Percentiles rank a stretch among this genome's conserved stretches.
Evolutionary conservation across 1,284 basidiomycete genomes (phyloP).

Genomic region (Sparassis latifolia): DNA sequence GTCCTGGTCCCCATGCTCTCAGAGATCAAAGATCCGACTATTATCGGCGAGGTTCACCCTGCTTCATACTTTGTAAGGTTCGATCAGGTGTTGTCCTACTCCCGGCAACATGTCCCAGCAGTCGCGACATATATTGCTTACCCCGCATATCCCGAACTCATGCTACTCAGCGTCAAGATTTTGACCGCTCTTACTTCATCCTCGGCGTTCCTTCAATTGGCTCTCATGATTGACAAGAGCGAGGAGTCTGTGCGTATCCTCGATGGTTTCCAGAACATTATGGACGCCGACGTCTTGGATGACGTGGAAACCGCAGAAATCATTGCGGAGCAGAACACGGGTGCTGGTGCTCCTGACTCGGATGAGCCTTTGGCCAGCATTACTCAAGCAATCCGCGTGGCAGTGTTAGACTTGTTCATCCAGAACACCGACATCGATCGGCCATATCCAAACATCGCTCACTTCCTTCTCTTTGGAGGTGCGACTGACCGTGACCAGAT

Average conservation of each 20-base stretch:
- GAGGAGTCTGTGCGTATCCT: slow-evolving; percentile 84
- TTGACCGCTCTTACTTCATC: slow-evolving; percentile 62
- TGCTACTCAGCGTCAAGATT: slow-evolving; percentile 78
- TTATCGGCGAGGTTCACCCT: slow-evolving; percentile 48
- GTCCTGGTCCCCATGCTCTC: slow-evolving; percentile 77
- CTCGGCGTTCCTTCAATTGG: slow-evolving; percentile 59
- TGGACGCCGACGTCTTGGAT: slow-evolving; percentile 59
- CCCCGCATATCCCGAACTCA: slow-evolving; percentile 66
- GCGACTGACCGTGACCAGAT: slow-evolving; percentile 49
- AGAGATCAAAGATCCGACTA: slow-evolving; percentile 51
- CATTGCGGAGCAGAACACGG: slow-evolving; percentile 54
- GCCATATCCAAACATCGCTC: slow-evolving; percentile 81
- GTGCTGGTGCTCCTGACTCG: slow-evolving; percentile 60
- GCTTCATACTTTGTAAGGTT: slow-evolving; percentile 70
- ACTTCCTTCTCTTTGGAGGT: slow-evolving; percentile 81
- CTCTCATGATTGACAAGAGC: slow-evolving; percentile 78
- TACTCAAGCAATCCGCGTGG: slow-evolving; percentile 67
- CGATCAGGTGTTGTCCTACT: slow-evolving; percentile 80
- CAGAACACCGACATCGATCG: slow-evolving; percentile 64
- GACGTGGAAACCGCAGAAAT: slow-evolving; percentile 54
- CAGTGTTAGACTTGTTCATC: slow-evolving; percentile 84
- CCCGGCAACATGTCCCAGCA: slow-evolving; percentile 71
- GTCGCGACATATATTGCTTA: slow-evolving; percentile 81
- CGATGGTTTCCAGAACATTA: slow-evolving; percentile 67
- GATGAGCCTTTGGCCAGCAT: slow-evolving; percentile 41